phyloP scores from a whole-genome alignment of 306 rosid genomes.

The Dryas octopetala region DNA sequence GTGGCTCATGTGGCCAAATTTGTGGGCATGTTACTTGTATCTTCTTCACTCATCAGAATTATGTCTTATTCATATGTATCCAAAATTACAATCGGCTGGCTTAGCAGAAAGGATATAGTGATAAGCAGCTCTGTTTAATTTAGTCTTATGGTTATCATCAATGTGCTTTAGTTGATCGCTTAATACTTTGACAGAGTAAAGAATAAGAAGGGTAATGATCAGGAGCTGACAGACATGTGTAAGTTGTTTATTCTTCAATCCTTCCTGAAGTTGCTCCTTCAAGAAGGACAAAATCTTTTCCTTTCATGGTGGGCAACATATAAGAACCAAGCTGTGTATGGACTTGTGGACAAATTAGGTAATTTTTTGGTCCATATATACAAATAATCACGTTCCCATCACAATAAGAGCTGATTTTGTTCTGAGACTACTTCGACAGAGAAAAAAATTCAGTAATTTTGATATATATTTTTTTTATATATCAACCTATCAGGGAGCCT shows the following conservation, averaged over 20 bases:
- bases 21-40: not conserved
- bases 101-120: not conserved
- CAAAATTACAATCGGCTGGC: not conserved
- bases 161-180: slow-evolving; percentile 17
- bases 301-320: slow-evolving; percentile 94
- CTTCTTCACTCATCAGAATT: not conserved
- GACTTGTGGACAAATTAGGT: slow-evolving; percentile 92
- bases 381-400: slow-evolving; percentile 14
- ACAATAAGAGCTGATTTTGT: not conserved
- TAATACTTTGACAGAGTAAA: slow-evolving; percentile 49
- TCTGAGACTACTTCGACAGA: not conserved
- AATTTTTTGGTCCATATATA: slow-evolving; percentile 23
- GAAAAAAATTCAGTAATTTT: not conserved
- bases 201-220: slow-evolving; percentile 58
- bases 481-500: slow-evolving; percentile 72
- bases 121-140: not conserved
- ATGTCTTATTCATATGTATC: not conserved
- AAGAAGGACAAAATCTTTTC: slow-evolving; percentile 98
- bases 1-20: not conserved
- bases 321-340: slow-evolving; percentile 90
- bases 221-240: slow-evolving; percentile 83
- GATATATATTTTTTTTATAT: slow-evolving; percentile 13
- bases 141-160: slow-evolving; percentile 1
- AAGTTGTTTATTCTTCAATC: slow-evolving; percentile 78
- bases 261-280: slow-evolving; percentile 81